Base-by-base conservation (phyloP, 2,329 filamentous ascomycete genomes). In the Macrophomina pseudophaseolina region DNA sequence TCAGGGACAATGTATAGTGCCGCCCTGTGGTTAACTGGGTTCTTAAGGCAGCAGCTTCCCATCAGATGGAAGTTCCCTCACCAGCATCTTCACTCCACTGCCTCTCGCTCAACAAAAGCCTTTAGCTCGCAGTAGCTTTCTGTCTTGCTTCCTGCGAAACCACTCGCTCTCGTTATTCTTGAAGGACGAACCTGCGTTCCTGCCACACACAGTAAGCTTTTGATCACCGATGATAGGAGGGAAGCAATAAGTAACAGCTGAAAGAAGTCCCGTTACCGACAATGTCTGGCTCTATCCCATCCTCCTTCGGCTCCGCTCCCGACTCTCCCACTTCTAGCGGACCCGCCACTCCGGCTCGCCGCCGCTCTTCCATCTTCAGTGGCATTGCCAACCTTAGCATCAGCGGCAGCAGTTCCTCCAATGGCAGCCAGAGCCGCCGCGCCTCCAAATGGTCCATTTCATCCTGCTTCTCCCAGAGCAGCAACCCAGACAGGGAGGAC, bases 261-360 rank as follows among this genome's bases (percentile, higher is more conserved):
- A n/a, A 23, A 48, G 46, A 30, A 23, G 30, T 30, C 18, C 18
- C 30, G 35, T 5, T 5, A 16, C 35, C 58, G 28, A 38, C 23
- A 4, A 62, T 33, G 44, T 8, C 58, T 38, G n/a, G 58, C 9
- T 38, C 40, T 4, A 28, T 71, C 6, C 28, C 32, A 14, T 38
- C 42, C 12, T 56, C 69, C n/a, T 53, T 69, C 30, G 60, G 66
- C 33, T 67, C 64, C 9, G 40, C 70, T 1, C 69, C 70, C 64
- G 67, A 64, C 40, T 69, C 67, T 59, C 62, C 67, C 49, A 52
- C 38, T 30, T 58, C 38, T 11, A 23, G 5, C 12, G 23, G 54
- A 30, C 14, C 28, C 12, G 14, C 16, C 28, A 9, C 40, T 4
- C 40, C 42, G 16, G 12, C 64, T 6, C 70, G 68, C 28, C 49